These are phyloP conservation scores for Tothia fuscella DNA, from an alignment of 2,329 filamentous ascomycete genomes.

Conservation along the genomic window DNA sequence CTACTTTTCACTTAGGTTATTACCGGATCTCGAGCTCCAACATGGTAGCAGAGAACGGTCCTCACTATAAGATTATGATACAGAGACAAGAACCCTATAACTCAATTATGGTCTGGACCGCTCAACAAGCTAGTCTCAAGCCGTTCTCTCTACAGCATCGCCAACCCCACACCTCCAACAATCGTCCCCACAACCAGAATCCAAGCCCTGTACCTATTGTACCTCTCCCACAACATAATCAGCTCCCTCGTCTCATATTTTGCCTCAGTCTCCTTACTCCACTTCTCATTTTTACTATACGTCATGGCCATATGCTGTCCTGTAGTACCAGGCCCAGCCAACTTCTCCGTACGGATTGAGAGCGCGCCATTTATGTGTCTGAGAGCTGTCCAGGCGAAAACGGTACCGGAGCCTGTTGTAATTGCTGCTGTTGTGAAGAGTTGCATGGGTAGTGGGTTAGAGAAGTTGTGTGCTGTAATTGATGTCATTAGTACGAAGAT, in stretches of 20 bases:
- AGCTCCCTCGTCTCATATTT: constrained; percentile 1
- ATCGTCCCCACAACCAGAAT: constrained; percentile 6
- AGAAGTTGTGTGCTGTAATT: neutral
- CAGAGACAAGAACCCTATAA: too few species aligned
- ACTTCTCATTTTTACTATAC: constrained; percentile 4
- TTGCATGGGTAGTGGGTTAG: neutral
- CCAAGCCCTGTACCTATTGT: constrained; percentile 2
- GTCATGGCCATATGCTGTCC: constrained; percentile 1
- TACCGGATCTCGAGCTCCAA: too few species aligned
- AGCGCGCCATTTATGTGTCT: constrained; percentile 8
- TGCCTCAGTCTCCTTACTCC: neutral
- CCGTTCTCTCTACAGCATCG: too few species aligned
- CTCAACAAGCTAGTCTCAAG: too few species aligned
- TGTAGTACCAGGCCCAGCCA: neutral
- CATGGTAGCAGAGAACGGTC: too few species aligned
- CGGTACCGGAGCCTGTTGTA: constrained; percentile 1
- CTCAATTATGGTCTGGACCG: too few species aligned
- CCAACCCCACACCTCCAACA: neutral
- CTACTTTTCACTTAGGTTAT: too few species aligned
- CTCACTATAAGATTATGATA: too few species aligned
- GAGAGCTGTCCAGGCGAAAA: constrained; percentile 8
- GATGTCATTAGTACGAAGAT: neutral
- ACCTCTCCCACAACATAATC: constrained; percentile 4
- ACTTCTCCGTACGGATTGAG: constrained; percentile 3
- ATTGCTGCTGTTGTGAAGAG: constrained; percentile 6